A percentile compares a stretch with the other conserved stretches of the same genome.
Conservation (phyloP, 1,284 basidiomycete genomes). For the Apiotrichum porosum region DNA sequence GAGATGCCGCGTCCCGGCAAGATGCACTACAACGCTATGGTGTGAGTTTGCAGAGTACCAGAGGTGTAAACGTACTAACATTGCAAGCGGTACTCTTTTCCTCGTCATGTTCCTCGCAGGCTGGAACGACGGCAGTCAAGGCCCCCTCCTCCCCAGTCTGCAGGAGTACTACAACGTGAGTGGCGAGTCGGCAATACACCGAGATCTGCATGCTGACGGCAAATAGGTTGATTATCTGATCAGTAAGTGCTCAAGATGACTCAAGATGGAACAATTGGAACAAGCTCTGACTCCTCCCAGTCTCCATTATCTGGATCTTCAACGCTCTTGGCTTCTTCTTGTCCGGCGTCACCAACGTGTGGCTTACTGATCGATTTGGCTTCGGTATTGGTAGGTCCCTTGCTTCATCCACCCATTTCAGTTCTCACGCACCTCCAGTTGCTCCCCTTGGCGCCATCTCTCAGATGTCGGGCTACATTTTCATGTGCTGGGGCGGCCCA, state of each 20-base stretch:
- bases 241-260: too few relatives aligned
- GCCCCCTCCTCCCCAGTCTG: constrained; percentile 58
- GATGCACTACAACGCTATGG: constrained; percentile 20
- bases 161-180: constrained; percentile 53
- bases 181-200: too few relatives aligned
- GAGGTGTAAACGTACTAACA: constrained; percentile 1
- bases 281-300: constrained; percentile 29
- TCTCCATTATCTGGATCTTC: constrained; percentile 58
- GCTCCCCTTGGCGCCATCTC: constrained; percentile 33
- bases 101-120: constrained; percentile 51
- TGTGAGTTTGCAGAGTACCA: constrained; percentile 20
- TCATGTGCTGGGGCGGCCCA: constrained; percentile 60
- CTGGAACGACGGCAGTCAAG: constrained; percentile 62
- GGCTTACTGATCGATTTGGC: constrained; percentile 54
- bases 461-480: constrained; percentile 53
- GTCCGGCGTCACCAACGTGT: constrained; percentile 54
- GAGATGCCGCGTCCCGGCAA: constrained; percentile 24
- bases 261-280: too few relatives aligned
- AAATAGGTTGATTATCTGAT: constrained; percentile 38
- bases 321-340: constrained; percentile 56
- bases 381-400: constrained; percentile 54
- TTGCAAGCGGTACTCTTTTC: constrained; percentile 25
- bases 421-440: too few relatives aligned
- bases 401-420: too few relatives aligned
- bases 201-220: constrained; percentile 1